These are phyloP conservation scores for Cyclotella cryptica DNA, from an alignment of 108 stramenopile species.

Conservation along the genomic window DNA sequence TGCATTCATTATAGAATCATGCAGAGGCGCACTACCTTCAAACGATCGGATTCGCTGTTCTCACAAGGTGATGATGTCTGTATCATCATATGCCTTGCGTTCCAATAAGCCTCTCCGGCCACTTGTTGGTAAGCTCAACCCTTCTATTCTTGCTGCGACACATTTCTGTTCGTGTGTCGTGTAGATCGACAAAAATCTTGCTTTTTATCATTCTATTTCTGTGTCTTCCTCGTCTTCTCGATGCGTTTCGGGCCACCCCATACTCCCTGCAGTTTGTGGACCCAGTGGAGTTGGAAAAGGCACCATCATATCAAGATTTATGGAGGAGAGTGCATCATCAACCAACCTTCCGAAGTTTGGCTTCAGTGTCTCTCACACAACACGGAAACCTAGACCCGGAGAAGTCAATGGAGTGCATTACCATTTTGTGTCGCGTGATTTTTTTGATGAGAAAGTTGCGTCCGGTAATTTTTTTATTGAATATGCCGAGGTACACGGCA, in stretches of 20 bases:
- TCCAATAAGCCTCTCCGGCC: conserved; percentile 3
- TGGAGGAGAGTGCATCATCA: conserved; percentile 15
- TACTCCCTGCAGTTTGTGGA: conserved; percentile 37
- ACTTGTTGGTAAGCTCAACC: conserved; percentile 6
- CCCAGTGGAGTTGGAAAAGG: conserved; percentile 67
- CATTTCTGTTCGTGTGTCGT: background rate
- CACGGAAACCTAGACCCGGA: conserved; percentile 85
- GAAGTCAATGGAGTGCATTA: conserved; percentile 92
- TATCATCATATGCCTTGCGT: conserved; percentile 7
- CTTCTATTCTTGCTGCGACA: background rate
- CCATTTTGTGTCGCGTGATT: conserved; percentile 78
- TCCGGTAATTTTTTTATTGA: conserved; percentile 82
- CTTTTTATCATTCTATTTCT: too few species aligned
- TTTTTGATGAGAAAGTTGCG: conserved; percentile 60
- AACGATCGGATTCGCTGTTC: background rate
- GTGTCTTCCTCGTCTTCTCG: too few species aligned
- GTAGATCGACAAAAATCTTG: too few species aligned
- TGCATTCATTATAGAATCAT: background rate
- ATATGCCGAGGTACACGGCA: conserved; percentile 96
- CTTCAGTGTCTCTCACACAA: conserved; percentile 93
- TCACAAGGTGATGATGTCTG: background rate
- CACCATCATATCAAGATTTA: conserved; percentile 56
- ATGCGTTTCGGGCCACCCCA: too few species aligned
- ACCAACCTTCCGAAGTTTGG: conserved; percentile 49
- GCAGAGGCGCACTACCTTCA: background rate